A percentile compares a stretch with the other conserved stretches of the same genome.
phyloP scores from a whole-genome alignment of 1,139 yeast species.

The Lodderomyces elongisporus region DNA sequence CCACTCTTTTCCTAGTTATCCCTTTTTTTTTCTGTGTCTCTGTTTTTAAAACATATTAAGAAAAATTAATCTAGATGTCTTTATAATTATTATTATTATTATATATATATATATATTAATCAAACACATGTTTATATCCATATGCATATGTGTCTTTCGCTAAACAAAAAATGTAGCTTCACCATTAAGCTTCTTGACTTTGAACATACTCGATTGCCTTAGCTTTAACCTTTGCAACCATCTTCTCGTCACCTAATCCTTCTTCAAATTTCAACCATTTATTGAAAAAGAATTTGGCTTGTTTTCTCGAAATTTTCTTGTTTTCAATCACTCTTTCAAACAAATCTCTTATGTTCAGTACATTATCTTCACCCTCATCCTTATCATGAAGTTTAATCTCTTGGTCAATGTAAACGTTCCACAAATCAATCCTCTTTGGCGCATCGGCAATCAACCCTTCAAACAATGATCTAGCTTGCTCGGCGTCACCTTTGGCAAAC shows the following conservation, averaged over 20 bases:
- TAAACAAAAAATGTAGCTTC: too few species aligned
- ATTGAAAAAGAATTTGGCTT: conserved; percentile 90
- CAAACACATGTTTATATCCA: too few species aligned
- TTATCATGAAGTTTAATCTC: conserved; percentile 60
- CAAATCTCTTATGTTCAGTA: conserved; percentile 63
- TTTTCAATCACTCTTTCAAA: conserved; percentile 70
- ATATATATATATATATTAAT: too few species aligned
- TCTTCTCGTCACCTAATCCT: conserved; percentile 59
- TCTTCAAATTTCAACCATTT: conserved; percentile 88
- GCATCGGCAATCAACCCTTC: conserved; percentile 89
- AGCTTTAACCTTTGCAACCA: conserved; percentile 81
- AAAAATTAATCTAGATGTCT: too few species aligned
- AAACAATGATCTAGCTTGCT: conserved; percentile 89
- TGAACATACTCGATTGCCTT: conserved; percentile 76
- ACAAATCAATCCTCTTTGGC: conserved; percentile 86
- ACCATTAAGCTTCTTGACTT: conserved; percentile 1
- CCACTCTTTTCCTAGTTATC: too few species aligned
- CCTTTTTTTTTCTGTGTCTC: too few species aligned
- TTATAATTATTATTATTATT: too few species aligned
- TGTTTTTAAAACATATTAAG: too few species aligned
- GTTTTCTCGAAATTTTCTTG: conserved; percentile 76
- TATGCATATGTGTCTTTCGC: too few species aligned
- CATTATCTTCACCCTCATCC: conserved; percentile 65
- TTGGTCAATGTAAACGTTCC: conserved; percentile 94
- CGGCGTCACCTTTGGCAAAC: conserved; percentile 80